Conservation (phyloP, 352 stramenopile species). For the Labyrinthula sp. region DNA sequence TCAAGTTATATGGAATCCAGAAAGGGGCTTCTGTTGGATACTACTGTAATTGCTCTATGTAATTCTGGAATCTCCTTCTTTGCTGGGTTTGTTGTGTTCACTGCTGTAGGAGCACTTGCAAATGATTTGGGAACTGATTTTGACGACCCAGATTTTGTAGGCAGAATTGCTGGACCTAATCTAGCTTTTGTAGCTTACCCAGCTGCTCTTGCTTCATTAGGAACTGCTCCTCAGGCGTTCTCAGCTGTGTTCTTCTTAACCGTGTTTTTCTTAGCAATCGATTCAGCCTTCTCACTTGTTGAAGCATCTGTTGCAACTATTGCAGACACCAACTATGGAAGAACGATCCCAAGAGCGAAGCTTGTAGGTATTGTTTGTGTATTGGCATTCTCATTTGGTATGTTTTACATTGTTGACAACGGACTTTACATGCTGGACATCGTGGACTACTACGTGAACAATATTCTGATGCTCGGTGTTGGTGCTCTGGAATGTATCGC, state of each 20-base stretch:
- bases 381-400: conserved; percentile 29
- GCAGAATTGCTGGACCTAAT: conserved; percentile 25
- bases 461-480: conserved; percentile 39
- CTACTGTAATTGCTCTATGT: conserved; percentile 35
- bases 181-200: conserved; percentile 41
- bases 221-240: conserved; percentile 34
- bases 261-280: conserved; percentile 41
- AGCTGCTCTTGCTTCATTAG: conserved; percentile 36
- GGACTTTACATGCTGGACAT: conserved; percentile 40
- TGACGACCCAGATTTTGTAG: neutral
- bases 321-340: conserved; percentile 15
- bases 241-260: conserved; percentile 39
- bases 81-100: conserved; percentile 42
- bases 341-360: conserved; percentile 3
- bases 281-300: conserved; percentile 40
- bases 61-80: conserved; percentile 42
- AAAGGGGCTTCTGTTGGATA: conserved; percentile 33
- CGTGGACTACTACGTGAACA: conserved; percentile 41
- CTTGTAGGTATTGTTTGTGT: conserved; percentile 28
- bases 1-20: conserved; percentile 9
- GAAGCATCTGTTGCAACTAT: conserved; percentile 34
- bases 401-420: conserved; percentile 40
- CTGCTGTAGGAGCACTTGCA: conserved; percentile 32
- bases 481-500: conserved; percentile 38
- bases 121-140: conserved; percentile 3